These are phyloP conservation scores for Peronospora tabacina DNA, from an alignment of 352 stramenopile genomes.

Conservation along the genomic window DNA sequence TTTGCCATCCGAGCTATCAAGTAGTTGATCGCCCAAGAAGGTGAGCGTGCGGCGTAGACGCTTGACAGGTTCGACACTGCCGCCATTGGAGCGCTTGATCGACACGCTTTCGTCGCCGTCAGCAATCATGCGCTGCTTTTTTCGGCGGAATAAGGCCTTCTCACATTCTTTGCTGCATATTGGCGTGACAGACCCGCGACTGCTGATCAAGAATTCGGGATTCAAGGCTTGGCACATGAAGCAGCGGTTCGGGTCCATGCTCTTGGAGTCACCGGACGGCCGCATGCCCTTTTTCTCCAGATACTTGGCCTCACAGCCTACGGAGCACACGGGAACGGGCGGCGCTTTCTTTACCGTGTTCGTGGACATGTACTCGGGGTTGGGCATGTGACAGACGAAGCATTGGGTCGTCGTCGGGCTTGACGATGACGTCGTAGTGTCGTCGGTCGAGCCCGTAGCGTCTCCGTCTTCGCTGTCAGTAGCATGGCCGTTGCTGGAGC, in stretches of 20 bases:
- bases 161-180: constrained; percentile 72
- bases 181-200: constrained; percentile 39
- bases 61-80: constrained; percentile 31
- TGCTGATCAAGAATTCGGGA: constrained; percentile 62
- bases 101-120: constrained; percentile 1
- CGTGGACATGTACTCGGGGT: constrained; percentile 60
- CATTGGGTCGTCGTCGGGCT: constrained; percentile 32
- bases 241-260: constrained; percentile 34
- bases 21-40: constrained; percentile 67
- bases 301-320: constrained; percentile 48
- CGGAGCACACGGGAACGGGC: constrained; percentile 50
- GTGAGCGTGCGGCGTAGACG: constrained; percentile 51
- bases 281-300: constrained; percentile 46
- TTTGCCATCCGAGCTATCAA: constrained; percentile 57
- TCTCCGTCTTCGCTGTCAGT: constrained; percentile 43
- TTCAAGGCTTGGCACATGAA: constrained; percentile 54
- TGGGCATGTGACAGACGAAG: constrained; percentile 50
- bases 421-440: constrained; percentile 15
- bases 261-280: constrained; percentile 21
- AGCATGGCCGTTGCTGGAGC: constrained; percentile 24
- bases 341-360: constrained; percentile 47
- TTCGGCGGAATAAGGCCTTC: constrained; percentile 35
- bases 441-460: constrained; percentile 12
- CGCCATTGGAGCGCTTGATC: constrained; percentile 33
- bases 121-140: constrained; percentile 30